These are phyloP conservation scores for Tillandsia fasciculata DNA, from an alignment of 176 grass and related monocot species.

Conservation along the genomic window DNA sequence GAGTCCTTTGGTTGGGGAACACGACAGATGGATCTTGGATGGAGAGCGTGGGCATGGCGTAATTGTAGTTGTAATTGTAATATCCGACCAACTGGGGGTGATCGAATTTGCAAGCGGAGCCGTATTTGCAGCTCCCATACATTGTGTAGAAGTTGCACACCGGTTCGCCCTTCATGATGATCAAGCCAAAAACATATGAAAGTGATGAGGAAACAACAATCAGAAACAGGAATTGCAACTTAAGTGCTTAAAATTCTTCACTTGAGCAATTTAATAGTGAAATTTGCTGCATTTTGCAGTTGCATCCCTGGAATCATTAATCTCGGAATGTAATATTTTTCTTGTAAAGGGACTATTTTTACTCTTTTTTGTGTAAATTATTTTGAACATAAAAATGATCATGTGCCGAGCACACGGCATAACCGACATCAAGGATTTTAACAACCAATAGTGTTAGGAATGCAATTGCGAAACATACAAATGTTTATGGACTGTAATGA, in stretches of 20 bases:
- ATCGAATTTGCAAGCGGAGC: conserved; percentile 37
- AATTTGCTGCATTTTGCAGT: too few species aligned
- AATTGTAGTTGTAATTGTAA: conserved; percentile 31
- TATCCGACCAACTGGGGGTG: conserved; percentile 23
- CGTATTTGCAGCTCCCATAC: conserved; percentile 39
- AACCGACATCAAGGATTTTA: too few species aligned
- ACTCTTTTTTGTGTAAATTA: too few species aligned
- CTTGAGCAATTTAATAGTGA: too few species aligned
- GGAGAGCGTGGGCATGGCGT: conserved; percentile 16
- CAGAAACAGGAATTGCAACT: neutral
- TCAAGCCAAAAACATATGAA: conserved; percentile 4
- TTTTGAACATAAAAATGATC: too few species aligned
- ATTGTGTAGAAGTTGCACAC: conserved; percentile 21
- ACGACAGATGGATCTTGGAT: conserved; percentile 18
- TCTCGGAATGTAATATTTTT: too few species aligned
- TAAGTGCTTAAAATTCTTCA: too few species aligned
- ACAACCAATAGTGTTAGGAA: too few species aligned
- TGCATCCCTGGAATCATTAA: too few species aligned
- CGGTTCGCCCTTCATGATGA: conserved; percentile 24
- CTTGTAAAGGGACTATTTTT: too few species aligned
- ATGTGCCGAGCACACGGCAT: too few species aligned
- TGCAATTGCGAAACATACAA: too few species aligned
- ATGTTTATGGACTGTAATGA: neutral
- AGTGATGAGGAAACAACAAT: neutral
- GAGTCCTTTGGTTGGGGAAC: conserved; percentile 19